Evolutionary conservation across 78 protist genomes (phyloP).

Genomic region (Dictyostelium brefeldianum): DNA sequence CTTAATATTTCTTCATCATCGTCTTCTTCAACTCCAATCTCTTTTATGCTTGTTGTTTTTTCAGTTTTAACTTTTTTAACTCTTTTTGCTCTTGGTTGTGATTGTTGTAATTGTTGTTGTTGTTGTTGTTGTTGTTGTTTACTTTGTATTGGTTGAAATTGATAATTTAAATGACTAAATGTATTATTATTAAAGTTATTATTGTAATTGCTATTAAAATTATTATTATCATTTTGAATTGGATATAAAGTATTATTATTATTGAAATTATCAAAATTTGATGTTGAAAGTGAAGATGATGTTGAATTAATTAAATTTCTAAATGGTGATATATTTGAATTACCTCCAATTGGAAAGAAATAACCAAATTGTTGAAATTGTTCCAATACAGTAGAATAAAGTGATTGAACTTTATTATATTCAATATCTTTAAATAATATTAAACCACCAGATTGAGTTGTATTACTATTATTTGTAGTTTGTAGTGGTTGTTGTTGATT

Average conservation of each 20-base stretch:
- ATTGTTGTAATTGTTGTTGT: background rate
- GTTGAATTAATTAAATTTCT: background rate
- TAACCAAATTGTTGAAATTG: slow-evolving; percentile 7
- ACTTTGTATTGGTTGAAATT: too few species aligned
- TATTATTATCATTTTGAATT: background rate
- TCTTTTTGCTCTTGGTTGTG: background rate
- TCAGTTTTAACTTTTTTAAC: background rate
- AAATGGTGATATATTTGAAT: too few species aligned
- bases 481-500: too few species aligned
- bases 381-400: background rate
- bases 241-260: background rate
- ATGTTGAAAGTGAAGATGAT: background rate
- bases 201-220: background rate
- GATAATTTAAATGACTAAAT: background rate
- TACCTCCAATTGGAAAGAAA: background rate
- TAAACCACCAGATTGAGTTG: too few species aligned
- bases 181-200: background rate
- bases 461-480: too few species aligned
- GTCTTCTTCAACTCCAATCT: background rate
- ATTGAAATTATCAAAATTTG: background rate
- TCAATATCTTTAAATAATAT: background rate
- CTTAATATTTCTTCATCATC: background rate
- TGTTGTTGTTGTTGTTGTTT: too few species aligned
- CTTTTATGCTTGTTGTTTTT: background rate
- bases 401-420: slow-evolving; percentile 5